Percentiles rank a stretch among this genome's conserved stretches.
Conservation (phyloP, 495 filamentous ascomycete species). For the Penicillium goetzii region DNA sequence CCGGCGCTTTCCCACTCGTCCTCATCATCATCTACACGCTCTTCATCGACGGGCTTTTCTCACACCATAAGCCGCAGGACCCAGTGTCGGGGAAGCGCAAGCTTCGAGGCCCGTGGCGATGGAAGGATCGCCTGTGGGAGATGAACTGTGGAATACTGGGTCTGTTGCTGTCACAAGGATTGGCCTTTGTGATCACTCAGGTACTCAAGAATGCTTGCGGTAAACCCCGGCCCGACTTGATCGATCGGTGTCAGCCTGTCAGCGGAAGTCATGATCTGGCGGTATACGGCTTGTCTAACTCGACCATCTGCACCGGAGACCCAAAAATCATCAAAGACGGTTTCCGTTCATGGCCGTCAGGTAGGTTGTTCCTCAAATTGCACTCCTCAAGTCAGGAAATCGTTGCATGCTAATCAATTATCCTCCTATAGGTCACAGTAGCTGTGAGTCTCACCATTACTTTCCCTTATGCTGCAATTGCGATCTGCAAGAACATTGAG, state of each 20-base stretch:
- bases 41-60: constrained; percentile 69
- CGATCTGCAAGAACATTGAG: constrained; percentile 3
- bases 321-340: constrained; percentile 73
- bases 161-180: constrained; percentile 65
- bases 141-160: constrained; percentile 81
- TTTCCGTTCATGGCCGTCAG: constrained; percentile 83
- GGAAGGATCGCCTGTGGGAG: constrained; percentile 74
- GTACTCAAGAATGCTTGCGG: constrained; percentile 86
- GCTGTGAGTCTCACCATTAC: constrained; percentile 45
- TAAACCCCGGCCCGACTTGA: constrained; percentile 82
- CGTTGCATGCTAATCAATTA: neutral
- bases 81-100: constrained; percentile 46
- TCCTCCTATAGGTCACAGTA: constrained; percentile 49
- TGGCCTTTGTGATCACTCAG: constrained; percentile 77
- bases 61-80: constrained; percentile 60
- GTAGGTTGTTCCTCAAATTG: constrained; percentile 34
- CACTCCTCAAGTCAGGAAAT: neutral
- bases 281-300: constrained; percentile 62
- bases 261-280: constrained; percentile 39
- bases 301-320: constrained; percentile 70
- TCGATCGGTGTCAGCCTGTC: constrained; percentile 66
- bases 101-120: constrained; percentile 69
- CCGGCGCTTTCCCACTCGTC: constrained; percentile 59
- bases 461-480: neutral
- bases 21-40: constrained; percentile 75